Evolutionary conservation across 805 yeast genomes (phyloP), one percentile per base, ranked within the genome.

Genomic region (Wickerhamiella alocasiicola): DNA sequence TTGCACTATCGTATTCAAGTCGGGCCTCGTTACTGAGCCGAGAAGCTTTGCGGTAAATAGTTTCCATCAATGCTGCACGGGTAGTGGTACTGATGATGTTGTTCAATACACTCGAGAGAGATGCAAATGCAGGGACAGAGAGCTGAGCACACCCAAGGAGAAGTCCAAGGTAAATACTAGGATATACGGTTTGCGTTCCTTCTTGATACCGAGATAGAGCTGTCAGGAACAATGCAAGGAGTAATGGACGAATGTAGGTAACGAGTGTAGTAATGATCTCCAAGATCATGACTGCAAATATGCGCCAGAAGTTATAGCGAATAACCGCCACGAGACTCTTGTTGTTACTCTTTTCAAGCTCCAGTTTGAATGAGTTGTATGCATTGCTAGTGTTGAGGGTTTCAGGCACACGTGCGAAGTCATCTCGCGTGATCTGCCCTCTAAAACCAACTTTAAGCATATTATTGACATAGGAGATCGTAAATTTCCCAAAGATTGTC

Each of bases 1-100:
- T 93, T 49, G 94, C 94, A 2, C 87, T 71, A 2, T 83, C 75
- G 52, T 62, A 79, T 40, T 68, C 64, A 44, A 66, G 68, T 42
- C 66, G 68, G 2, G 81, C 67, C 41, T 65, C 65, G 16, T 72
- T 65, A 43, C 73, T 69, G 17, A 82, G 62, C 41, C 54, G 63
- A 49, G 81, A 71, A 5, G 87, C 68, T 56, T 83, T 83, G 42
- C 71, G 72, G 45, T 81, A 64, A 15, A 81, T 65, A 9, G 76
- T 73, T 46, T 78, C 79, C 5, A 81, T 79, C 41, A 82, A 60
- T 12, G 49, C 35, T 0, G 44, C 37, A 3, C 44, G 16, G 12
- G 45, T 28, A 9, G 31, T 32, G 4, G 35, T 31, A n/a, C 36
- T 39, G 4, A 43, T 36, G 9, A 30, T 26, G 21, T 39, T 36